Base-by-base conservation (phyloP, 257 asterid species). In the Haberlea rhodopensis region DNA sequence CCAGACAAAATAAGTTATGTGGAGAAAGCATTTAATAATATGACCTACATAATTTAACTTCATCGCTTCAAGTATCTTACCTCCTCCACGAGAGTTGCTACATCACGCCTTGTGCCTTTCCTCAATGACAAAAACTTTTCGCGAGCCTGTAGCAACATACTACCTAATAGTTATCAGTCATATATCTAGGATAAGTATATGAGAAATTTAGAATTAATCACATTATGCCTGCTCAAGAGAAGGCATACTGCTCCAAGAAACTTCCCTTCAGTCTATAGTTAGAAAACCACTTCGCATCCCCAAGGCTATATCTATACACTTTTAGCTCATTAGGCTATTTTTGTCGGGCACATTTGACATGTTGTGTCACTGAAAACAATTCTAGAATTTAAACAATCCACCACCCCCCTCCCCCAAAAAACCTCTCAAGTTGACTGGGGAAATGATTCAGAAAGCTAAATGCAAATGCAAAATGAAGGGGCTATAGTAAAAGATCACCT, bases 111-210 rank as follows among this genome's bases (percentile, higher is more conserved):
- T 37, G 99, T 83, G 78, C 96, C 96, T 82, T 85, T 90, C 72
- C 97, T 81, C 73, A 94, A 78, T 65, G 99, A 86, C 76, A 94
- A 78, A 78, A 88, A 94, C 82, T 90, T 94, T 76, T 94, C 99
- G 46, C 99, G 88, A 66, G 97, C 96, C 99, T 90, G 84, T 68
- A 65, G 62, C 43, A 71, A 40, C 61, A 60, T 51, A 62, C 46
- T 49, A 46, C 60, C 19, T 24, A 27, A 76, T 56, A 77, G 58
- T 70, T 58, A 60, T 52, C 69, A 63, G 27, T 10, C 6, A 53
- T 29, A 32, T 59, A 66, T n/a, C 48, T 37, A 37, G 48, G 48
- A 6, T 10, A 37, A 37, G 48, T 0, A 37, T 37, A 37, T 37
- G 18, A 37, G 21, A 28, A 53, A 11, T 27, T 40, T 21, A 62